Evolutionary conservation across 257 asterid species (phyloP), one percentile per base, ranked within the genome.

Genomic region (Salvia rosmarinus): DNA sequence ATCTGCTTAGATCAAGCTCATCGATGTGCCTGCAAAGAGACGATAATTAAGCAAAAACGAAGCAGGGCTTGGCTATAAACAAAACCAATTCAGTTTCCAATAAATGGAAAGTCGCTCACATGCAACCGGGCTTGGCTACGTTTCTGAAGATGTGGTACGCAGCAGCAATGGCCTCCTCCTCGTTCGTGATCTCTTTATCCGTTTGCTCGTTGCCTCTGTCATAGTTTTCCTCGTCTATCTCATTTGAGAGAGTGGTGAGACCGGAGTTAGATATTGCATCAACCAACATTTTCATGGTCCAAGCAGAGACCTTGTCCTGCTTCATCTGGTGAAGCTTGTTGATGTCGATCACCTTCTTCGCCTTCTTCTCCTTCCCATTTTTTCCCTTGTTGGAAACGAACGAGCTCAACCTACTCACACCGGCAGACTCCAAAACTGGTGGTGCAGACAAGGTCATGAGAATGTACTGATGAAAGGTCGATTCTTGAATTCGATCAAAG

Each of bases 281-380:
- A 34, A 90, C 85, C 43, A 90, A 78, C 95, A 77, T 88, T 67
- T 90, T 90, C 92, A 92, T 85, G n/a, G 98, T 92, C 96, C 95
- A 90, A 16, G 98, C 90, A 4, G 96, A 81, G 68, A 92, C 96
- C 82, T 92, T 92, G 32, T 85, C 96, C 57, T 82, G 88, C 80
- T 87, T 92, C 96, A 92, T 90, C 71, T 70, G 82, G 67, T 90
- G 92, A 37, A 90, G 89, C 72, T 85, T 85, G 67, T 78, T 84
- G 46, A 92, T 81, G 79, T 92, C 92, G 19, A 88, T 81, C 28
- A 75, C 81, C 56, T 73, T 75, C 56, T 82, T 83, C 72, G 61
- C 78, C 80, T 83, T 74, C 88, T 84, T 82, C 64, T 77, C 84
- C 71, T 82, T 83, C 37, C 86, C 89, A 32, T 81, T 88, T 54